These are phyloP conservation scores for Penicillium sumatraense DNA, from an alignment of 2,329 filamentous ascomycete species.

Conservation along the genomic window DNA sequence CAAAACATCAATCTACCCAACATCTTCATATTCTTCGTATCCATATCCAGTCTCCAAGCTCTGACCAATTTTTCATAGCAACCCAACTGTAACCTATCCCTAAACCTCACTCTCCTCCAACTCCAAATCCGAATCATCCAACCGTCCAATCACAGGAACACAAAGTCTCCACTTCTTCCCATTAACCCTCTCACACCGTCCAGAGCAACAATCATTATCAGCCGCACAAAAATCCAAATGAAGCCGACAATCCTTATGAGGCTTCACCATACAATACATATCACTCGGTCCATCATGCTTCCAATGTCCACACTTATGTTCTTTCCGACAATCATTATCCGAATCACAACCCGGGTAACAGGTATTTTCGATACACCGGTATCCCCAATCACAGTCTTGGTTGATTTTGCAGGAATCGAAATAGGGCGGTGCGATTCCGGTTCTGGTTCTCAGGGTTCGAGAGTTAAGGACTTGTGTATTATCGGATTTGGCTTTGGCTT, in stretches of 20 bases:
- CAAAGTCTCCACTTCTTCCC: background rate
- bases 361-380: background rate
- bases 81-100: too few relatives aligned
- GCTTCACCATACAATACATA: background rate
- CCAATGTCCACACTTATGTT: background rate
- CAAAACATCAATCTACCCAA: too few relatives aligned
- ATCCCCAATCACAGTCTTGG: slow-evolving; percentile 4
- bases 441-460: too few relatives aligned
- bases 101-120: too few relatives aligned
- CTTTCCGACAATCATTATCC: background rate
- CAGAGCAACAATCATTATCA: slow-evolving; percentile 2
- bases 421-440: slow-evolving; percentile 1
- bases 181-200: slow-evolving; percentile 2
- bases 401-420: background rate
- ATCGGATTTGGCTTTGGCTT: too few relatives aligned
- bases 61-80: too few relatives aligned
- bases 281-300: background rate
- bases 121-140: too few relatives aligned
- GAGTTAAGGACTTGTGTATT: too few relatives aligned
- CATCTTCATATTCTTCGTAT: too few relatives aligned
- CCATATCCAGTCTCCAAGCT: too few relatives aligned
- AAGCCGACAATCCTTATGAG: background rate
- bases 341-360: slow-evolving; percentile 2
- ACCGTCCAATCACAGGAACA: background rate
- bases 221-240: background rate